Base-by-base conservation (phyloP, 192 early-diverging fungal species). In the Entomortierella parvispora region DNA sequence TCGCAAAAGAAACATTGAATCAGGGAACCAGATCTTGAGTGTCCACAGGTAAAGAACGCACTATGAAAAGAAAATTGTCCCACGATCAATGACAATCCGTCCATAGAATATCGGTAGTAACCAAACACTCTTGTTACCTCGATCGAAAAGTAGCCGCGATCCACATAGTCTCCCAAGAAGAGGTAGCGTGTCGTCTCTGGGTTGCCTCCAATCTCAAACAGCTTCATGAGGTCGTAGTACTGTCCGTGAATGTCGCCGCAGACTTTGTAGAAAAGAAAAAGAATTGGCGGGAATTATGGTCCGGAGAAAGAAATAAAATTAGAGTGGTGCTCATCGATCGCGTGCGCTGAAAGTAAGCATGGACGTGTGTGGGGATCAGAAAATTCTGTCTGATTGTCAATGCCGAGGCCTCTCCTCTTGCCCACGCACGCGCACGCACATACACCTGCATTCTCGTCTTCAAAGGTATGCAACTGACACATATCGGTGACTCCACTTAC, bases 211-310 rank as follows among this genome's bases (percentile, higher is more conserved):
- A 98, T 93, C 80, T 97, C 95, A 83, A 98, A 95, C 32, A 98
- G 86, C 80, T 96, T 96, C 93, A 98, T 93, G 62, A 98, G 81
- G 80, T 98, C 96, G 78, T 90, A 98, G 79, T 90, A 98, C 74
- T 98, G 96, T n/a, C 96, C 96, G 80, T 98, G 96, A 58, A 98
- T 90, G 82, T 98, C 96, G 55, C 96, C 96, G 77, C 95, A 97
- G 12, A 98, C 94, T 94, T n/a, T n/a, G n/a, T n/a, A n/a, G 28
- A 60, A 6, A 49, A 49, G 18, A 49, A 12, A 17, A 49, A 23
- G n/a, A 23, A 49, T 49, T 49, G n/a, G n/a, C n/a, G n/a, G n/a
- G 5, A 37, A 22, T 45, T 49, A 8, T 49, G 1, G 48, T 20
- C 48, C 12, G 20, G 1, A 47, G 44, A 23, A n/a, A 56, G 18